Percentiles rank a stretch among this genome's conserved stretches.
Conservation (phyloP, 1,284 basidiomycete species). For the Meripilus lineatus region DNA sequence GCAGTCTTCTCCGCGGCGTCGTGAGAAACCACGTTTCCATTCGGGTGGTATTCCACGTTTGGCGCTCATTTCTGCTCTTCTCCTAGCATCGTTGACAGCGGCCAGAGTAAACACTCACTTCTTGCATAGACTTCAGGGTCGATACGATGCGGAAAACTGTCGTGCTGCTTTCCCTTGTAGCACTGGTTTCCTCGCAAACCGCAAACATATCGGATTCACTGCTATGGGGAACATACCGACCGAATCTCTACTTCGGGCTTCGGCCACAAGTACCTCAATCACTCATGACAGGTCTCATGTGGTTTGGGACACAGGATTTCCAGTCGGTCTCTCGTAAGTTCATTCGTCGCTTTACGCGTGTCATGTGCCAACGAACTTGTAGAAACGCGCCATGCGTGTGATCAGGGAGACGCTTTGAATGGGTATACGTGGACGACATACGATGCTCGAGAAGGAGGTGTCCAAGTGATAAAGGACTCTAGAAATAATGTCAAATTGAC, state of each 20-base stretch:
- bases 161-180: slow-evolving; percentile 25
- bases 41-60: neutral
- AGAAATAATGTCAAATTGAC: slow-evolving; percentile 82
- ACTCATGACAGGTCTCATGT: slow-evolving; percentile 87
- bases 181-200: slow-evolving; percentile 20
- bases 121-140: too few relatives aligned
- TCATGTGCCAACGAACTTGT: slow-evolving; percentile 12
- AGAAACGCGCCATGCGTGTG: slow-evolving; percentile 87
- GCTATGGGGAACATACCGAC: slow-evolving; percentile 90
- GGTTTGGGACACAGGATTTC: slow-evolving; percentile 85
- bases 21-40: neutral
- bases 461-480: slow-evolving; percentile 79
- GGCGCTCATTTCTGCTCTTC: slow-evolving; percentile 2
- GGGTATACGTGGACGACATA: slow-evolving; percentile 87
- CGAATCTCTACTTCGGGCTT: slow-evolving; percentile 91
- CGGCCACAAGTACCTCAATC: slow-evolving; percentile 81
- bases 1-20: neutral
- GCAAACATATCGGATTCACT: slow-evolving; percentile 54
- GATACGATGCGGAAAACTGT: slow-evolving; percentile 28
- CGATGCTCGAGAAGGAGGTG: slow-evolving; percentile 80
- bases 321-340: slow-evolving; percentile 61
- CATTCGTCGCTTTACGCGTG: slow-evolving; percentile 1
- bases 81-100: neutral
- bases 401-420: slow-evolving; percentile 78
- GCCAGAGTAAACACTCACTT: neutral